Percentiles rank a stretch among this genome's conserved stretches.
phyloP scores from a whole-genome alignment of 257 asterid genomes.

The Capsicum baccatum region DNA sequence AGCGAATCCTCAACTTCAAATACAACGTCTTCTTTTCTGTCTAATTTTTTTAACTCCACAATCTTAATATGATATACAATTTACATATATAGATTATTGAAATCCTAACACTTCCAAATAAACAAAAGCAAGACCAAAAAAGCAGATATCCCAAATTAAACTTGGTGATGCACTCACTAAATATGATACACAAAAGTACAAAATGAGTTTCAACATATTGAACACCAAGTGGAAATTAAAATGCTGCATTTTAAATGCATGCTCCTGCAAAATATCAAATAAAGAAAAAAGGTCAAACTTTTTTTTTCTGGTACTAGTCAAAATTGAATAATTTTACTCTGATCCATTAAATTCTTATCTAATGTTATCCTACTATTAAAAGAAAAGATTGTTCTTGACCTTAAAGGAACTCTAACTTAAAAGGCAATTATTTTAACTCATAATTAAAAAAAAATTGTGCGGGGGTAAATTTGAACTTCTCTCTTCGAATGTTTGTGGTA shows the following conservation, averaged over 20 bases:
- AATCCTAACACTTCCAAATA: not conserved
- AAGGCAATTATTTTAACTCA: not conserved
- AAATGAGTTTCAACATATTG: not conserved
- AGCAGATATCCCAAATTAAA: not conserved
- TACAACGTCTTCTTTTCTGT: no score
- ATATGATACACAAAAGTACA: not conserved
- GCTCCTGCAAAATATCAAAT: not conserved
- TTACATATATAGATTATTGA: not conserved
- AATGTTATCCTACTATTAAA: no score
- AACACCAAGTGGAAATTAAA: not conserved
- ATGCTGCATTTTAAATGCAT: not conserved
- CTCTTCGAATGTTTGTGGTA: not conserved
- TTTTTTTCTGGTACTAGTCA: not conserved
- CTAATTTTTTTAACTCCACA: not conserved
- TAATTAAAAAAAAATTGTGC: not conserved
- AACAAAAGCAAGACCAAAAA: not conserved
- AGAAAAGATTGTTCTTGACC: no score
- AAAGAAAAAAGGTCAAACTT: not conserved
- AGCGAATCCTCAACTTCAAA: no score
- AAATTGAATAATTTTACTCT: not conserved
- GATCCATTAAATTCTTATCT: no score
- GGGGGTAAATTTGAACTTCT: not conserved
- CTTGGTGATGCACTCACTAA: not conserved
- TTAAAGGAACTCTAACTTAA: no score
- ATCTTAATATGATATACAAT: not conserved